Percentiles rank a stretch among this genome's conserved stretches.
These are phyloP conservation scores for Phaffia rhodozyma DNA, from an alignment of 1,284 basidiomycete species.

Conservation along the genomic window DNA sequence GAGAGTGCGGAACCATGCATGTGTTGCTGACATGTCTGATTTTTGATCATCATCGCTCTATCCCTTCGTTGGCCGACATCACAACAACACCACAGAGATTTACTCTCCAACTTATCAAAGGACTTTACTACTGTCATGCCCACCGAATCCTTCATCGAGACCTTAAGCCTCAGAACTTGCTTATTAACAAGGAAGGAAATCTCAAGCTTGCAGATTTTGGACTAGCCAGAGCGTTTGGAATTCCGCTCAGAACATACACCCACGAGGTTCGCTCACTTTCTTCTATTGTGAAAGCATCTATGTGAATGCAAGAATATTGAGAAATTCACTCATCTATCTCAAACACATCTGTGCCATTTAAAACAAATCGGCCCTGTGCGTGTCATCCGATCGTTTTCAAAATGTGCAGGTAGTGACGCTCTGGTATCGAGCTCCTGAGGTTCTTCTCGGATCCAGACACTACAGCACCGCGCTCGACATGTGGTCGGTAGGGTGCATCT, in stretches of 20 bases:
- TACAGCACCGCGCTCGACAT: conserved; percentile 96
- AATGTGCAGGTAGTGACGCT: conserved; percentile 76
- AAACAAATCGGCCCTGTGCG: background rate
- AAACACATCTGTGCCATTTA: background rate
- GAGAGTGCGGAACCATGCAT: conserved; percentile 14
- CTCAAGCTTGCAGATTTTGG: conserved; percentile 96
- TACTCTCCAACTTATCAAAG: conserved; percentile 71
- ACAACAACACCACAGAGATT: conserved; percentile 53
- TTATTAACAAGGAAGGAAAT: conserved; percentile 82
- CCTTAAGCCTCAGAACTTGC: conserved; percentile 92
- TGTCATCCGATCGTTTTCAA: background rate
- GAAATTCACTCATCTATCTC: background rate
- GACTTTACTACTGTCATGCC: conserved; percentile 88
- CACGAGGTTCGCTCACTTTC: conserved; percentile 59
- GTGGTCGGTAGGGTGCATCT: conserved; percentile 78
- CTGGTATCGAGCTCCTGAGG: conserved; percentile 97
- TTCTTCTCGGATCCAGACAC: conserved; percentile 85
- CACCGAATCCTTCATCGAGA: conserved; percentile 94
- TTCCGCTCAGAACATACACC: conserved; percentile 93
- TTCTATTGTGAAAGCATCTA: conserved; percentile 3
- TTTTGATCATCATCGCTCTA: background rate
- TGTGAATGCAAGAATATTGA: background rate
- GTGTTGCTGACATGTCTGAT: background rate
- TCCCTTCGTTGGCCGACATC: background rate
- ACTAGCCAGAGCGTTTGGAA: conserved; percentile 90